Evolutionary conservation across 495 filamentous ascomycete species (phyloP).

Genomic region (Trichodelitschia bisporula): DNA sequence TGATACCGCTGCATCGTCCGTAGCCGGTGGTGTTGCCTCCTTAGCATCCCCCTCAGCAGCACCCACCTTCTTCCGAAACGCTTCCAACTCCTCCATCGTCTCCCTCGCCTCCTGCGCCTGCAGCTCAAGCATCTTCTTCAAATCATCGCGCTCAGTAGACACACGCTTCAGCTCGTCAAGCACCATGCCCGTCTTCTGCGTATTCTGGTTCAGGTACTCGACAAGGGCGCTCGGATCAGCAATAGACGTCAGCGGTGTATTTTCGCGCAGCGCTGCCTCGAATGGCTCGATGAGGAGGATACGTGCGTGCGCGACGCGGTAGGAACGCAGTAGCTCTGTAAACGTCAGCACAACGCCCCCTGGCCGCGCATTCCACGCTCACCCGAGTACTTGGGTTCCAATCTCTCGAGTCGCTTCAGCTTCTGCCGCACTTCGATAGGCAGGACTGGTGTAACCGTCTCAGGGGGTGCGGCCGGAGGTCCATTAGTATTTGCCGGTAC

Average conservation of each 20-base stretch:
- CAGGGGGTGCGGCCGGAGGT: too few relatives aligned
- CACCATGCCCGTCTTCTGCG: constrained; percentile 66
- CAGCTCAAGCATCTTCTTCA: constrained; percentile 51
- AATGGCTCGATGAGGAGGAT: constrained; percentile 75
- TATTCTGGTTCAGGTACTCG: constrained; percentile 84
- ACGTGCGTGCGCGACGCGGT: constrained; percentile 68
- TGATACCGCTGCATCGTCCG: constrained; percentile 11
- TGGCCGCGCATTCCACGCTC: too few relatives aligned
- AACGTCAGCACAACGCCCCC: too few relatives aligned
- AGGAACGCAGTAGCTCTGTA: constrained; percentile 70
- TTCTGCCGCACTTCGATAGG: constrained; percentile 46
- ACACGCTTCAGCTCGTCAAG: constrained; percentile 82
- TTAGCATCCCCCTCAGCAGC: constrained; percentile 6
- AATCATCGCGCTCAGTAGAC: constrained; percentile 52
- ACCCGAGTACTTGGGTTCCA: constrained; percentile 78
- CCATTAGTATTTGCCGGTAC: too few relatives aligned
- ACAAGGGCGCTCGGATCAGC: constrained; percentile 61
- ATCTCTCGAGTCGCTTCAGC: constrained; percentile 54
- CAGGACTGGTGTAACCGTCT: constrained; percentile 20
- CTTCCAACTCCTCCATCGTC: constrained; percentile 25
- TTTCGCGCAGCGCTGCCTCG: constrained; percentile 69
- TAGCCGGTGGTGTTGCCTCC: constrained; percentile 8
- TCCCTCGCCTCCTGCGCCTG: constrained; percentile 30
- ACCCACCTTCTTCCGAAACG: constrained; percentile 7
- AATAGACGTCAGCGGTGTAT: constrained; percentile 75